These are phyloP conservation scores for Plectosphaerella sp. DNA, from an alignment of 2,329 filamentous ascomycete genomes.

Conservation along the genomic window DNA sequence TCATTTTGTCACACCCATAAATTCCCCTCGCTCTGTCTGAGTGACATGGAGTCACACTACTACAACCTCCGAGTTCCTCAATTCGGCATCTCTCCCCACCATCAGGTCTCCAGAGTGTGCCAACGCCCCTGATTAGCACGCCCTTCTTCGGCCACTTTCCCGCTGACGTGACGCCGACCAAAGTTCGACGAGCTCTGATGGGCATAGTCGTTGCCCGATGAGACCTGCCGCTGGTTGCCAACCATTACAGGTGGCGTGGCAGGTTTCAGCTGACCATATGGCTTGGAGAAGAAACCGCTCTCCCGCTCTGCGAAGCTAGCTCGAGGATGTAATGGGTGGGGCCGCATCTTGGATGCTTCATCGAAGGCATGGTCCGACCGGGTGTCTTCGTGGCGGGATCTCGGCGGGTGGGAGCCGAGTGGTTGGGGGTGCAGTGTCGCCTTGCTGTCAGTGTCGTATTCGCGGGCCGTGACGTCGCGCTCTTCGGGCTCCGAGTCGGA, in stretches of 20 bases:
- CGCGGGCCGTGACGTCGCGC: slow-evolving; percentile 16
- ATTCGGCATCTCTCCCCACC: too few relatives aligned
- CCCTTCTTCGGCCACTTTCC: slow-evolving; percentile 70
- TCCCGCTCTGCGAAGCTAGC: slow-evolving; percentile 47
- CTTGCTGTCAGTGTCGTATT: slow-evolving; percentile 16
- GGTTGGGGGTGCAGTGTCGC: slow-evolving; percentile 42
- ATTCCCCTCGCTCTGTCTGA: too few relatives aligned
- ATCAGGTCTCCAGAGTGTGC: too few relatives aligned
- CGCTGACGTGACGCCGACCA: slow-evolving; percentile 61
- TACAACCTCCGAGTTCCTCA: too few relatives aligned
- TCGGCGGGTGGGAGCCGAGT: slow-evolving; percentile 44
- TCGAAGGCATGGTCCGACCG: slow-evolving; percentile 18
- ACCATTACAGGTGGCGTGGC: slow-evolving; percentile 51
- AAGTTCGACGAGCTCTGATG: slow-evolving; percentile 24
- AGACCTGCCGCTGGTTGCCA: slow-evolving; percentile 47
- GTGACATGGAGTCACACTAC: too few relatives aligned
- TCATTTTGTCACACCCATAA: too few relatives aligned
- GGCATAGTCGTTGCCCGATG: slow-evolving; percentile 54
- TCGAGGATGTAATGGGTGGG: slow-evolving; percentile 17
- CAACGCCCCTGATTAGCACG: slow-evolving; percentile 25
- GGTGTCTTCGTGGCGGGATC: slow-evolving; percentile 11
- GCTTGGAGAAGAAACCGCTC: slow-evolving; percentile 44
- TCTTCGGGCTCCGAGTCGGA: slow-evolving; percentile 35
- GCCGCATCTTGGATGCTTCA: slow-evolving; percentile 11
- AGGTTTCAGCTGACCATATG: slow-evolving; percentile 54